Conservation (phyloP, 2,329 filamentous ascomycete genomes). For the Phyllosticta citriasiana region DNA sequence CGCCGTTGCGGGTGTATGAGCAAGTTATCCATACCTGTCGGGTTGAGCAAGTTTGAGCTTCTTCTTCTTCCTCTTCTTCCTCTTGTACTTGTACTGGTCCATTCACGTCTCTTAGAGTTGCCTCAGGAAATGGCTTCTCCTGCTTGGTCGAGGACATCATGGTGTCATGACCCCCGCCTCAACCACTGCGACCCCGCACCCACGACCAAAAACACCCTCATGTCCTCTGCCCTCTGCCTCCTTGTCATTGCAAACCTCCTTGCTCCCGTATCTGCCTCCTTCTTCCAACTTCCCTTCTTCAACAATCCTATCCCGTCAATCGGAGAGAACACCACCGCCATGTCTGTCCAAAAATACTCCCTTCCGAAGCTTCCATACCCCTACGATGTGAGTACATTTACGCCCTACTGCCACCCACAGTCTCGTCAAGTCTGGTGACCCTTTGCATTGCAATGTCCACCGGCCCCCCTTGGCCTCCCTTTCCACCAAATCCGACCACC, state of each 20-base stretch:
- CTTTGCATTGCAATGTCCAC: background rate
- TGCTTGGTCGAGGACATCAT: slow-evolving; percentile 2
- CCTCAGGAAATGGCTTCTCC: background rate
- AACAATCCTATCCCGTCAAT: slow-evolving; percentile 17
- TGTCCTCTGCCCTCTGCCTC: slow-evolving; percentile 3
- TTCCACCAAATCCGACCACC: background rate
- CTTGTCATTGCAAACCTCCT: slow-evolving; percentile 3
- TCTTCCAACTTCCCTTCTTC: slow-evolving; percentile 9
- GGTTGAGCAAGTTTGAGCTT: slow-evolving; percentile 11
- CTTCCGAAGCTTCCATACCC: slow-evolving; percentile 59
- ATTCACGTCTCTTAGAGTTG: background rate
- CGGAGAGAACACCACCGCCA: slow-evolving; percentile 25
- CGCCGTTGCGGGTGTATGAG: slow-evolving; percentile 2
- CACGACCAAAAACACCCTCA: background rate
- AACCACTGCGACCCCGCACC: background rate
- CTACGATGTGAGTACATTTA: slow-evolving; percentile 49
- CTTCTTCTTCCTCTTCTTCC: background rate
- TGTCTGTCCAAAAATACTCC: slow-evolving; percentile 40
- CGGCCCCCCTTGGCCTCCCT: background rate
- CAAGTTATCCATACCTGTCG: slow-evolving; percentile 1
- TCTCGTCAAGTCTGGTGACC: background rate
- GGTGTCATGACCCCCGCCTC: slow-evolving; percentile 4
- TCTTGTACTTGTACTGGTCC: background rate
- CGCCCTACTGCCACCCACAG: no score
- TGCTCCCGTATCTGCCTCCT: background rate